A percentile compares a stretch with the other conserved stretches of the same genome.
Evolutionary conservation across 1,284 basidiomycete genomes (phyloP).

Genomic region (Flammula alnicola): DNA sequence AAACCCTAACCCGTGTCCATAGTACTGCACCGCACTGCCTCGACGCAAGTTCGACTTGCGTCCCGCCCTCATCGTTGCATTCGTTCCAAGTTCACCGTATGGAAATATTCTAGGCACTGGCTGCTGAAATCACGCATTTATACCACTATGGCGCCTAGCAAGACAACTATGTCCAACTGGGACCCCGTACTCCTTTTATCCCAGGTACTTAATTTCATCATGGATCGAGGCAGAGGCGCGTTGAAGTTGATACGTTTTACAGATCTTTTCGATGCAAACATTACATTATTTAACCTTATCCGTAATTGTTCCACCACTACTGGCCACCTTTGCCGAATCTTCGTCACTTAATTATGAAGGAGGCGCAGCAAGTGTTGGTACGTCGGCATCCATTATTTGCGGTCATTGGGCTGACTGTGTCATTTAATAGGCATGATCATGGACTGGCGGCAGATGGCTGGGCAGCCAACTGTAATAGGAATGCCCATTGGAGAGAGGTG

Average conservation of each 20-base stretch:
- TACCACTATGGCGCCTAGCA: slow-evolving; percentile 38
- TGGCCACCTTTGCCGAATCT: slow-evolving; percentile 77
- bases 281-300: slow-evolving; percentile 91
- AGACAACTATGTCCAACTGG: slow-evolving; percentile 56
- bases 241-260: slow-evolving; percentile 8
- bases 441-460: slow-evolving; percentile 97
- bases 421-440: slow-evolving; percentile 83
- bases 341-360: slow-evolving; percentile 83
- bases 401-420: background rate
- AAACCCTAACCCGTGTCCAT: slow-evolving; percentile 20
- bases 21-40: slow-evolving; percentile 5
- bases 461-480: slow-evolving; percentile 72
- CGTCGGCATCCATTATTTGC: slow-evolving; percentile 30
- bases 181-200: slow-evolving; percentile 78
- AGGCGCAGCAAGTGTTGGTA: slow-evolving; percentile 81
- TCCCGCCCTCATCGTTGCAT: background rate
- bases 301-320: slow-evolving; percentile 81
- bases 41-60: background rate
- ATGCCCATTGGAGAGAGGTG: slow-evolving; percentile 66
- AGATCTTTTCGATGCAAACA: slow-evolving; percentile 93
- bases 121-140: slow-evolving; percentile 14
- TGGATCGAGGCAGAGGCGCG: background rate
- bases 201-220: slow-evolving; percentile 47
- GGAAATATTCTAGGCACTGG: slow-evolving; percentile 20
- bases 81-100: slow-evolving; percentile 14